Percentiles rank a stretch among this genome's conserved stretches.
Evolutionary conservation across 345 rosid genomes (phyloP).

Genomic region (Punica granatum): DNA sequence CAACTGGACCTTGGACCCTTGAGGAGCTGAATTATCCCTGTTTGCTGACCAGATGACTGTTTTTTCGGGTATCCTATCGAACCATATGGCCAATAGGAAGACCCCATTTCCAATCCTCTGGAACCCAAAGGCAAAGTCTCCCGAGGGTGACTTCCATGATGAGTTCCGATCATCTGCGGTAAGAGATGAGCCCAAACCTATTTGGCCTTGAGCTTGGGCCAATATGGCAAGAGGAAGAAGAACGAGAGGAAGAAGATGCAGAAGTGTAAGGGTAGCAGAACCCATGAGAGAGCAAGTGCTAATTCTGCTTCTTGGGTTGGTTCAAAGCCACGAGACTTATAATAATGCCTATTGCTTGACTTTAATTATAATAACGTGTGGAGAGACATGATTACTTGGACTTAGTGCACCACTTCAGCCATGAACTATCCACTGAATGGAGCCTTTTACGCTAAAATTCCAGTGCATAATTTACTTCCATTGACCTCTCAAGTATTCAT

Average conservation of each 20-base stretch:
- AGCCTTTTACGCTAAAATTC: no score
- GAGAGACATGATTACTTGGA: no score
- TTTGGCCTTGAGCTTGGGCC: conserved; percentile 20
- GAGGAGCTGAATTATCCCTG: conserved; percentile 13
- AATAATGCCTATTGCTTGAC: no score
- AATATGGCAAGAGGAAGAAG: conserved; percentile 12
- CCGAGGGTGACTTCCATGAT: conserved; percentile 35
- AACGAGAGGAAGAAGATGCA: conserved; percentile 7
- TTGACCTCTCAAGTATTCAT: no score
- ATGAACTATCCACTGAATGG: no score
- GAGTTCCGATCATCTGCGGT: conserved; percentile 15
- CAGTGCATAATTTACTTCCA: no score
- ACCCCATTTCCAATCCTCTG: conserved; percentile 9
- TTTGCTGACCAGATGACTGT: conserved; percentile 48
- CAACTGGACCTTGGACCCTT: conserved; percentile 34
- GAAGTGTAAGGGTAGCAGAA: not conserved
- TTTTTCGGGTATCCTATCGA: conserved; percentile 30
- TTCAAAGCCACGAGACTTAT: not conserved
- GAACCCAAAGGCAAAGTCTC: conserved; percentile 51
- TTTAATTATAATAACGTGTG: no score
- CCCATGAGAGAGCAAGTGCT: conserved; percentile 6
- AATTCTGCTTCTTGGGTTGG: not conserved
- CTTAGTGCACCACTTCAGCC: no score
- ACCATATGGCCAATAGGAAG: conserved; percentile 34
- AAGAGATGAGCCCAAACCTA: conserved; percentile 20